A percentile compares a stretch with the other conserved stretches of the same genome.
phyloP scores from a whole-genome alignment of 164 flowering plant species.

The Vitis amurensis region DNA sequence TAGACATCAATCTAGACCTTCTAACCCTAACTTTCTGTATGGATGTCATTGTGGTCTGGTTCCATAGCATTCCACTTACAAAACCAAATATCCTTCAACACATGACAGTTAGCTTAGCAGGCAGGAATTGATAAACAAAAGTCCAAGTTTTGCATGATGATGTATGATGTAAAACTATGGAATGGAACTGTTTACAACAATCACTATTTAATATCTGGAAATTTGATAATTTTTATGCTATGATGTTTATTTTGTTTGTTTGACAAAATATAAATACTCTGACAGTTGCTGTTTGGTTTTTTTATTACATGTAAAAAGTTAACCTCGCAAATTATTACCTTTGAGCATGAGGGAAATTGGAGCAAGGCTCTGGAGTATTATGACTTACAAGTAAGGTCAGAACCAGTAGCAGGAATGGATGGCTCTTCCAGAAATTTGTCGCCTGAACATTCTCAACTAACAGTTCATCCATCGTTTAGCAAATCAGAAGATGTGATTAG shows the following conservation, averaged over 20 bases:
- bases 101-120: neutral
- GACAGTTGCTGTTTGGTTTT: too few species aligned
- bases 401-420: conserved; percentile 25
- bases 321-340: conserved; percentile 78
- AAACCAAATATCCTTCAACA: too few species aligned
- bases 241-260: neutral
- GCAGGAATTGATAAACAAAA: neutral
- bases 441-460: conserved; percentile 19
- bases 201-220: neutral
- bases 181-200: neutral
- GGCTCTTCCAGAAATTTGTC: conserved; percentile 20
- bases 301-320: conserved; percentile 28
- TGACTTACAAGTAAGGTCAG: conserved; percentile 82
- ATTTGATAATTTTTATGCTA: conserved; percentile 1
- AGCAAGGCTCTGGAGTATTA: conserved; percentile 91
- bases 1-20: too few species aligned
- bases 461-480: conserved; percentile 11
- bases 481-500: conserved; percentile 27
- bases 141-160: neutral
- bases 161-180: neutral
- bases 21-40: too few species aligned
- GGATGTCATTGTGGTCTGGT: too few species aligned
- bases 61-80: too few species aligned
- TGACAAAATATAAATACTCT: neutral
- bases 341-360: conserved; percentile 98